A percentile compares a stretch with the other conserved stretches of the same genome.
Evolutionary conservation across 345 rosid genomes (phyloP).

Genomic region (Corymbia maculata): DNA sequence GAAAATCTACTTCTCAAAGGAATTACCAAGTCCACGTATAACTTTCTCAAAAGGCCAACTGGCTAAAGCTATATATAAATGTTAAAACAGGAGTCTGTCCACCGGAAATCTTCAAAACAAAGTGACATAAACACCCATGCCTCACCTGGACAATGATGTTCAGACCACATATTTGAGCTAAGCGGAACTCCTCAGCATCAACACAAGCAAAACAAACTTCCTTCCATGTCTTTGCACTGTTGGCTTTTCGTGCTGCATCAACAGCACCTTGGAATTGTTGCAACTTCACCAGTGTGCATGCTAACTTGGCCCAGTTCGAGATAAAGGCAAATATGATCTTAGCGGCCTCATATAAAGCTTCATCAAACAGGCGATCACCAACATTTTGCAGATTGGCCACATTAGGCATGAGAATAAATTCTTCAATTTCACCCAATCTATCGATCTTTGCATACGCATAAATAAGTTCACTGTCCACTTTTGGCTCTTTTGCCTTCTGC

Average conservation of each 20-base stretch:
- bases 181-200: constrained; percentile 97
- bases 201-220: constrained; percentile 99
- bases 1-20: not conserved
- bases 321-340: constrained; percentile 88
- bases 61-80: not conserved
- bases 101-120: not conserved
- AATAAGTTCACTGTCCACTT: constrained; percentile 90
- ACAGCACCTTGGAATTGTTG: constrained; percentile 98
- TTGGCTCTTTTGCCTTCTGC: constrained; percentile 90
- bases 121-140: not conserved
- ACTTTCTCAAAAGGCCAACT: not conserved
- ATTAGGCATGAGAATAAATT: constrained; percentile 95
- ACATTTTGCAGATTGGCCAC: constrained; percentile 94
- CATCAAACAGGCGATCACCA: constrained; percentile 91
- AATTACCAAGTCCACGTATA: not conserved
- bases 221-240: constrained; percentile 99
- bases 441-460: constrained; percentile 98
- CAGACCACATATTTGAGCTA: constrained; percentile 97
- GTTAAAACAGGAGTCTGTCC: not conserved
- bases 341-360: constrained; percentile 88
- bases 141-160: constrained; percentile 90
- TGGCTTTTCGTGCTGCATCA: constrained; percentile 98
- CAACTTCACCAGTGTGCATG: constrained; percentile 86
- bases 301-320: constrained; percentile 99
- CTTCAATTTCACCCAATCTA: constrained; percentile 83